Percentiles rank a stretch among this genome's conserved stretches.
phyloP scores from a whole-genome alignment of 148 eudicot species.

The Rheum nobile region DNA sequence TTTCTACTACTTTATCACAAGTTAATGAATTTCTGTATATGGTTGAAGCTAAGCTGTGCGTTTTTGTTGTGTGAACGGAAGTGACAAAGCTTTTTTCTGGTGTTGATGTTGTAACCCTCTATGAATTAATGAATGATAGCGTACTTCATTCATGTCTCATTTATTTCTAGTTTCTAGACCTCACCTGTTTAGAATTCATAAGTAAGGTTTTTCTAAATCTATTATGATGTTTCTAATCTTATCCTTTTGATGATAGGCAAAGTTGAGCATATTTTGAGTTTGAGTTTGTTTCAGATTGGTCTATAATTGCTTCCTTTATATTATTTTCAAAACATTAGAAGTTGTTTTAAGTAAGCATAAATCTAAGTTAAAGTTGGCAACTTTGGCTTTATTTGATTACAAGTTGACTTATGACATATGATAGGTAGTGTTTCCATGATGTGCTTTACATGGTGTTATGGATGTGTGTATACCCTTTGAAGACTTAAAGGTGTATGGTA shows the following conservation, averaged over 20 bases:
- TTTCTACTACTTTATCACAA: too few relatives aligned
- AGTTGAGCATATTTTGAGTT: conserved; percentile 26
- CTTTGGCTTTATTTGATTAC: not conserved
- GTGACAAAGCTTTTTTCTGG: conserved; percentile 78
- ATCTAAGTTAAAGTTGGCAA: not conserved
- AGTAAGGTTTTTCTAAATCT: not conserved
- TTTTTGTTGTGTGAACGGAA: conserved; percentile 38
- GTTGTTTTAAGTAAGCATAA: not conserved
- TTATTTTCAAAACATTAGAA: not conserved
- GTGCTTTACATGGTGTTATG: too few relatives aligned
- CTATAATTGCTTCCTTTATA: not conserved
- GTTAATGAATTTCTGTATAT: not conserved
- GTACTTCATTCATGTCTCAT: too few relatives aligned
- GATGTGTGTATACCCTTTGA: not conserved
- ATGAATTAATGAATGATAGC: conserved; percentile 71
- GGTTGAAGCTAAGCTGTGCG: conserved; percentile 7
- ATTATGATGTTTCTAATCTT: not conserved
- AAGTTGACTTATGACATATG: not conserved
- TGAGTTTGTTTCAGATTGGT: not conserved
- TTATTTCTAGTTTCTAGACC: too few relatives aligned
- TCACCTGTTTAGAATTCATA: not conserved
- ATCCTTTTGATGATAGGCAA: conserved; percentile 45
- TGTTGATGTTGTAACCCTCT: conserved; percentile 54
- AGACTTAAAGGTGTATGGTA: not conserved
- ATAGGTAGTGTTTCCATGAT: not conserved